Base-by-base conservation (phyloP, 305 asterid genomes). In the Fraxinus velutina region DNA sequence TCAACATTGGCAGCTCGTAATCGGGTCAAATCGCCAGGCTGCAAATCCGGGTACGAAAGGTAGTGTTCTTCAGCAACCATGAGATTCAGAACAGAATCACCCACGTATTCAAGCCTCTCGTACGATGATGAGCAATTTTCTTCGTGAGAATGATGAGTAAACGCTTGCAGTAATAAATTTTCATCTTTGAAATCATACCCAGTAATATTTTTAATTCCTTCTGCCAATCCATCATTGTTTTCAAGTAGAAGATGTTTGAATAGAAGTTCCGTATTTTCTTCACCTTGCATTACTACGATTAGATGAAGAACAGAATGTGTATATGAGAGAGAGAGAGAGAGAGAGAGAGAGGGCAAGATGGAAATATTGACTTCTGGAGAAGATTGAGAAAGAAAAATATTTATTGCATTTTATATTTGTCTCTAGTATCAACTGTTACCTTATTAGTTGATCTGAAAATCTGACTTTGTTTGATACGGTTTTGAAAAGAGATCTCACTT, bases 1-100 rank as follows among this genome's bases (percentile, higher is more conserved):
- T 90, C 91, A 0, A 89, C 95, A 10, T 92, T 92, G 24, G 83
- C 88, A 0, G 91, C 86, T 1, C 97, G 90, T 15, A 93, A 89
- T 24, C 55, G 37, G 0, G 97, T 90, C 0, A 89, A 50, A 2
- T 52, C 62, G 2, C 92, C 95, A 3, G 89, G 88, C 0, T 78
- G 32, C 66, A 87, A 29, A 57, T 84, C 81, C 10, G 84, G 90
- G 47, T 90, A 88, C 66, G 9, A 1, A 0, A n/a, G 44, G 24
- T 19, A 90, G 0, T 85, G 88, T 0, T 86, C 83, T 0, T 80
- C 83, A 0, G 90, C 77, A 0, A 93, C 74, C 60, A 85, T 8
- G 5, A 87, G 17, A 39, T 77, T 84, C 32, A 92, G 29, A 21
- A 87, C 74, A 0, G 97, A 78, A 27, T 92, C 97, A 0, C 97